Evolutionary conservation across 75 land plant species (phyloP).

Genomic region (Pseudotsuga menziesii): DNA sequence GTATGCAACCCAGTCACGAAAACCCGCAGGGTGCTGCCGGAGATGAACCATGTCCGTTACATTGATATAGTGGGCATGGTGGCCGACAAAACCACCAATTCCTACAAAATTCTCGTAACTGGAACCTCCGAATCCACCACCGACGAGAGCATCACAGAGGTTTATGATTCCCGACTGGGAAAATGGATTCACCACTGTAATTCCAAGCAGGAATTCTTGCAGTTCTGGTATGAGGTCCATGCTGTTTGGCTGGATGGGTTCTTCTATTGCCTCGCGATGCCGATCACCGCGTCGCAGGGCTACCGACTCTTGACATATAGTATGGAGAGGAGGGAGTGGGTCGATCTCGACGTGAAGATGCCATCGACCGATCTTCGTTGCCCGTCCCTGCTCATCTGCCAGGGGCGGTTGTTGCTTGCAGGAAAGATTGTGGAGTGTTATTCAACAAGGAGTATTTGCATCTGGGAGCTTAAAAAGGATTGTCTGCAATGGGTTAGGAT

Average conservation of each 20-base stretch:
- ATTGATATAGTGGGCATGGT: slow-evolving; percentile 38
- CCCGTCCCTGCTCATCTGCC: slow-evolving; percentile 20
- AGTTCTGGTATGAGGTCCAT: slow-evolving; percentile 24
- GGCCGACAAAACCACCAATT: slow-evolving; percentile 14
- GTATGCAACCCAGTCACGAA: slow-evolving; percentile 36
- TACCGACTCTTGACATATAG: slow-evolving; percentile 12
- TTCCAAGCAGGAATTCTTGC: slow-evolving; percentile 23
- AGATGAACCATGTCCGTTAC: slow-evolving; percentile 19
- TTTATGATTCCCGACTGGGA: slow-evolving; percentile 19
- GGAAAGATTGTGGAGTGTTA: slow-evolving; percentile 17
- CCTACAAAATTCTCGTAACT: slow-evolving; percentile 30
- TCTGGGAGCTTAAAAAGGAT: slow-evolving; percentile 23
- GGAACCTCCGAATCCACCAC: slow-evolving; percentile 15
- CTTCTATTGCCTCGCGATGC: slow-evolving; percentile 21
- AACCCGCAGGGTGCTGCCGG: slow-evolving; percentile 16
- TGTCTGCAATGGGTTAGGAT: slow-evolving; percentile 15
- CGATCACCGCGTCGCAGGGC: slow-evolving; percentile 11
- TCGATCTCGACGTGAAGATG: slow-evolving; percentile 19
- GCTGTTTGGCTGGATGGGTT: slow-evolving; percentile 18
- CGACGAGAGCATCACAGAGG: slow-evolving; percentile 18
- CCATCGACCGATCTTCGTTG: slow-evolving; percentile 20
- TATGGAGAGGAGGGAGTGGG: slow-evolving; percentile 14
- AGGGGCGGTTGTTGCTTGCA: slow-evolving; percentile 10
- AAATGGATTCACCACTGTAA: slow-evolving; percentile 15
- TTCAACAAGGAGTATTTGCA: slow-evolving; percentile 15